Evolutionary conservation across 176 grass and related monocot genomes (phyloP).

Genomic region (Oryza longistaminata): DNA sequence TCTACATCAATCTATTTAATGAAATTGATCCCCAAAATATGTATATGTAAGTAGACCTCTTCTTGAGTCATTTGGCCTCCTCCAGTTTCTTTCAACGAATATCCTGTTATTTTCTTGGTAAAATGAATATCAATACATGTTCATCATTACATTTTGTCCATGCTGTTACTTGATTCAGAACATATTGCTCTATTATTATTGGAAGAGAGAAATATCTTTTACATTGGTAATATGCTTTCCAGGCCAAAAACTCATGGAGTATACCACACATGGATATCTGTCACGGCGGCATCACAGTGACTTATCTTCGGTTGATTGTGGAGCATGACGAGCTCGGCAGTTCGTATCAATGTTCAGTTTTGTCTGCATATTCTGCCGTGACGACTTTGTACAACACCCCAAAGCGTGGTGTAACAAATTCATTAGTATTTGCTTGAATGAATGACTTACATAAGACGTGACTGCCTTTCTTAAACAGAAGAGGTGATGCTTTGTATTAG

Average conservation of each 20-base stretch:
- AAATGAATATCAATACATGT: background rate
- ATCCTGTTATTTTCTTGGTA: background rate
- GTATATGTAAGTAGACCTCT: slow-evolving; percentile 63
- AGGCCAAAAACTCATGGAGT: slow-evolving; percentile 58
- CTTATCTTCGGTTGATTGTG: slow-evolving; percentile 9
- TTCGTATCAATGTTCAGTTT: background rate
- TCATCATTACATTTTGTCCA: background rate
- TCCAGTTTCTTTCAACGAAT: background rate
- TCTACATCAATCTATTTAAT: slow-evolving; percentile 89
- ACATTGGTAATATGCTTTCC: slow-evolving; percentile 26
- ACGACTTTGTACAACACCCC: slow-evolving; percentile 13
- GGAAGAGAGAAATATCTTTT: background rate
- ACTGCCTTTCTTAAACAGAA: background rate
- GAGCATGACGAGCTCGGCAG: background rate
- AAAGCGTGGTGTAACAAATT: slow-evolving; percentile 3
- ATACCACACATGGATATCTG: slow-evolving; percentile 54
- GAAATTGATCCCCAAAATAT: slow-evolving; percentile 94
- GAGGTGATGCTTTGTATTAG: background rate
- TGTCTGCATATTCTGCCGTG: background rate
- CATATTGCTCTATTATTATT: background rate
- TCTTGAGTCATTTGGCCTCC: background rate
- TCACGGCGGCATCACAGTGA: slow-evolving; percentile 48
- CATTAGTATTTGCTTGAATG: slow-evolving; percentile 11
- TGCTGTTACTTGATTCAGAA: background rate
- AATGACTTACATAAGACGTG: background rate